Conservation (phyloP, 2,329 filamentous ascomycete species). For the Trichoderma atroviride region DNA sequence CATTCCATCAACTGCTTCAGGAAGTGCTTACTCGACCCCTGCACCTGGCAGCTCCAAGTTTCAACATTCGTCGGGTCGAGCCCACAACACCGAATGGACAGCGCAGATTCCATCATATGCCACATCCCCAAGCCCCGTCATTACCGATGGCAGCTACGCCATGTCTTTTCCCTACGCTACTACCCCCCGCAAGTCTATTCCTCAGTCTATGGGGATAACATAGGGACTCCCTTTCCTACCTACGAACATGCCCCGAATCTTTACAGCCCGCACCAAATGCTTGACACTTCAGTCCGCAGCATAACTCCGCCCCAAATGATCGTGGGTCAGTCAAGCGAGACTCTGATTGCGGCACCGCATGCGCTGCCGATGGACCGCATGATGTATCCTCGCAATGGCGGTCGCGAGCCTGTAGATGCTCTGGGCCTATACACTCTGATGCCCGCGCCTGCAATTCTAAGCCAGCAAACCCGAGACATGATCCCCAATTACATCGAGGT, state of each 20-base stretch:
- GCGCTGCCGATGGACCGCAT: conserved; percentile 41
- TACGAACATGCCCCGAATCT: conserved; percentile 44
- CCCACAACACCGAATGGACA: conserved; percentile 41
- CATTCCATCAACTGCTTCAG: conserved; percentile 50
- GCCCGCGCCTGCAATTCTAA: conserved; percentile 39
- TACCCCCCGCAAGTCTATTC: conserved; percentile 40
- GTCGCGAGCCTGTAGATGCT: conserved; percentile 47
- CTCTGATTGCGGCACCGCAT: conserved; percentile 51
- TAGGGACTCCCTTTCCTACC: conserved; percentile 39
- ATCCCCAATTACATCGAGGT: conserved; percentile 55
- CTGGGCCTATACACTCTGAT: conserved; percentile 40
- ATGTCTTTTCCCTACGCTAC: conserved; percentile 37
- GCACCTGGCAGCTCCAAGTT: conserved; percentile 44
- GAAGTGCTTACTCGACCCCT: conserved; percentile 52
- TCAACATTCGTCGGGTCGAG: conserved; percentile 34
- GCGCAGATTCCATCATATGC: conserved; percentile 37
- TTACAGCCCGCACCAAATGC: conserved; percentile 43
- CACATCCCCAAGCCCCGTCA: conserved; percentile 30
- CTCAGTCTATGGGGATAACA: conserved; percentile 38
- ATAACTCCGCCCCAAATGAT: conserved; percentile 53
- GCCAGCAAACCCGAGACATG: conserved; percentile 45
- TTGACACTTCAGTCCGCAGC: conserved; percentile 51
- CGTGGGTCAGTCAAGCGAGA: conserved; percentile 52
- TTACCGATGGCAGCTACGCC: conserved; percentile 33
- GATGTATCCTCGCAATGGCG: conserved; percentile 42